A percentile compares a stretch with the other conserved stretches of the same genome.
Evolutionary conservation across 192 early-diverging fungal genomes (phyloP).

Genomic region (Coemansia sp.): DNA sequence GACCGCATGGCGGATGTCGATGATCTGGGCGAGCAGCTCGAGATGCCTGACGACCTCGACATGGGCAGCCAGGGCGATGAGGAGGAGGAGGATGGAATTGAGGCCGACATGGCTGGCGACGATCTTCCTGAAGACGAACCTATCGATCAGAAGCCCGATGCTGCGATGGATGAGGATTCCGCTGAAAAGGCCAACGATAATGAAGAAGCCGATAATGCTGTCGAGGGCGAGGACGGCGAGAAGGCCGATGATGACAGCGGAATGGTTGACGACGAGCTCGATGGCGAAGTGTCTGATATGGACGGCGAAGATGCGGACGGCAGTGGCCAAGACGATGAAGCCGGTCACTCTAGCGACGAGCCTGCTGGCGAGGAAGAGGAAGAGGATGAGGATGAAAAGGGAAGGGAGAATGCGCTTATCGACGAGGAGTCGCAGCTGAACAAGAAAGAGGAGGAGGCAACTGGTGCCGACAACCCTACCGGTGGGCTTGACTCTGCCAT

Average conservation of each 20-base stretch:
- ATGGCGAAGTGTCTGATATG: slow-evolving; percentile 8
- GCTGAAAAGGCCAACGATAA: slow-evolving; percentile 31
- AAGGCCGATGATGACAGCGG: slow-evolving; percentile 27
- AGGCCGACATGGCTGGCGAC: slow-evolving; percentile 50
- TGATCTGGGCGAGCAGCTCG: slow-evolving; percentile 60
- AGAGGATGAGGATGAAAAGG: slow-evolving; percentile 7
- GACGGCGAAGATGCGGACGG: slow-evolving; percentile 44
- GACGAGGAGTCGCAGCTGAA: slow-evolving; percentile 31
- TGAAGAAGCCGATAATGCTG: slow-evolving; percentile 45
- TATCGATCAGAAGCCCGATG: slow-evolving; percentile 34
- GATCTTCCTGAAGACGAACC: slow-evolving; percentile 60
- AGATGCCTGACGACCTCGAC: slow-evolving; percentile 62
- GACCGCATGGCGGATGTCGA: slow-evolving; percentile 58
- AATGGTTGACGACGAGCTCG: slow-evolving; percentile 31
- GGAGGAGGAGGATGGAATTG: slow-evolving; percentile 46
- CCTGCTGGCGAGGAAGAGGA: slow-evolving; percentile 54
- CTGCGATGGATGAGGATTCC: slow-evolving; percentile 10
- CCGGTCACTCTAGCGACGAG: slow-evolving; percentile 35
- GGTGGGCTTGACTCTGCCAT: slow-evolving; percentile 61
- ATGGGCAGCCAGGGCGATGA: slow-evolving; percentile 59
- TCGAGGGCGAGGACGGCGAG: slow-evolving; percentile 27
- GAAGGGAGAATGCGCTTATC: slow-evolving; percentile 23
- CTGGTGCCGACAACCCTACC: slow-evolving; percentile 59
- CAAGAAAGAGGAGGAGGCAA: slow-evolving; percentile 45
- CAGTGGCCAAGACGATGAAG: slow-evolving; percentile 50